Percentiles rank a stretch among this genome's conserved stretches.
Evolutionary conservation across 2,329 filamentous ascomycete species (phyloP).

Genomic region (Penicillium decumbens): DNA sequence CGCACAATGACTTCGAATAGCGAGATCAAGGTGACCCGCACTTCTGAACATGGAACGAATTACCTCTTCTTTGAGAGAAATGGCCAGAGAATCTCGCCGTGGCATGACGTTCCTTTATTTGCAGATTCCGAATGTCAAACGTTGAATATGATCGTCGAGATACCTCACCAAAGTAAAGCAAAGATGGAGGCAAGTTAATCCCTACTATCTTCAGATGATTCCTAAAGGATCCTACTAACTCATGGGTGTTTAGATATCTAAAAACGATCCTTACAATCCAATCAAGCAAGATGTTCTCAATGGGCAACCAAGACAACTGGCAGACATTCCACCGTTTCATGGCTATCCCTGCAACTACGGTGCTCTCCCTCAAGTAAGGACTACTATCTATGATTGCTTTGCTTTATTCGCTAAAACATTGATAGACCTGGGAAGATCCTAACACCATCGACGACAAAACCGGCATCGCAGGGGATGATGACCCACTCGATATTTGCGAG

Average conservation of each 20-base stretch:
- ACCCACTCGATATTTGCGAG: slow-evolving; percentile 91
- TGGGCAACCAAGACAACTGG: neutral
- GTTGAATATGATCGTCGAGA: neutral
- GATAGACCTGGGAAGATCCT: slow-evolving; percentile 88
- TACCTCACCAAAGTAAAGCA: neutral
- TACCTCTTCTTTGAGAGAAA: neutral
- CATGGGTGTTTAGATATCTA: neutral
- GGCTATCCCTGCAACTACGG: slow-evolving; percentile 91
- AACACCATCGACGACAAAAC: slow-evolving; percentile 83
- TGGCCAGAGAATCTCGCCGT: neutral
- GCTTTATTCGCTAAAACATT: neutral
- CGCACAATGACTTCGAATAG: too few relatives aligned
- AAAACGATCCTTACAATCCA: neutral
- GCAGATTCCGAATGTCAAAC: neutral
- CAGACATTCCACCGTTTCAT: neutral
- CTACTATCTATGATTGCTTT: neutral
- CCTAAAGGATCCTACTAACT: neutral
- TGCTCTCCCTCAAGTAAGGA: slow-evolving; percentile 76
- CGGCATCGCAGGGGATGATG: slow-evolving; percentile 92
- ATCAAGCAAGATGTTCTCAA: neutral
- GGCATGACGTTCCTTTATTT: neutral
- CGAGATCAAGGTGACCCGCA: too few relatives aligned
- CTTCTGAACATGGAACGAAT: too few relatives aligned
- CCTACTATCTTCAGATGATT: neutral
- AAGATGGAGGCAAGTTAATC: neutral